Conservation (phyloP, 345 rosid species). For the Euclidium syriacum region DNA sequence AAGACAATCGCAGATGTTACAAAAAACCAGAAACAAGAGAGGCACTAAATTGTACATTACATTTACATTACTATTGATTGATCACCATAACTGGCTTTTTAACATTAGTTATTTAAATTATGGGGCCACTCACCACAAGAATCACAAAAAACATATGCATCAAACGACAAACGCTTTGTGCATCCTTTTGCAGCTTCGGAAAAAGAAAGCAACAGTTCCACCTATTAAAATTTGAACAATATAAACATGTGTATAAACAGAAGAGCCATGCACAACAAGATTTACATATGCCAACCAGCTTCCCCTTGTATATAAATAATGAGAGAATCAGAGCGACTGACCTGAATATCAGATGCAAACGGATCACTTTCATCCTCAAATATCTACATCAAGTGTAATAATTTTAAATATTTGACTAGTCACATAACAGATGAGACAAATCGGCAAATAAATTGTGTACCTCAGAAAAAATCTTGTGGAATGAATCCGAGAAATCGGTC, state of each 20-base stretch:
- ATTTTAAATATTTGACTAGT: constrained; percentile 19
- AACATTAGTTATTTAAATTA: background rate
- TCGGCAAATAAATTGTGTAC: constrained; percentile 30
- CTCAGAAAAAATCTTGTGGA: constrained; percentile 86
- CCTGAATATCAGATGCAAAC: constrained; percentile 67
- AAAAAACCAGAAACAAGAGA: background rate
- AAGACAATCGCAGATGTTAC: background rate
- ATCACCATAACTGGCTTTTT: constrained; percentile 2
- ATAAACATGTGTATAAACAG: constrained; percentile 1
- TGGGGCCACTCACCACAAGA: constrained; percentile 59
- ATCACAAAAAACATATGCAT: constrained; percentile 77
- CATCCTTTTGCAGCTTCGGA: constrained; percentile 86
- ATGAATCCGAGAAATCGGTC: constrained; percentile 78
- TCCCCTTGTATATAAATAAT: constrained; percentile 4
- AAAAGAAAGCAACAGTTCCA: constrained; percentile 67
- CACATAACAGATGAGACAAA: background rate
- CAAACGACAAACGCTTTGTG: constrained; percentile 65
- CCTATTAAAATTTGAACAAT: constrained; percentile 39
- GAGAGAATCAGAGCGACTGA: constrained; percentile 25
- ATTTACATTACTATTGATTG: background rate
- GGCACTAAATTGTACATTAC: background rate
- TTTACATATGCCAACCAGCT: constrained; percentile 11
- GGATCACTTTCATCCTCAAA: constrained; percentile 55
- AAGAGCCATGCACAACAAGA: background rate
- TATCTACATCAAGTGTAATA: constrained; percentile 43